Conservation (phyloP, 176 grass and related monocot genomes). For the Typha latifolia region DNA sequence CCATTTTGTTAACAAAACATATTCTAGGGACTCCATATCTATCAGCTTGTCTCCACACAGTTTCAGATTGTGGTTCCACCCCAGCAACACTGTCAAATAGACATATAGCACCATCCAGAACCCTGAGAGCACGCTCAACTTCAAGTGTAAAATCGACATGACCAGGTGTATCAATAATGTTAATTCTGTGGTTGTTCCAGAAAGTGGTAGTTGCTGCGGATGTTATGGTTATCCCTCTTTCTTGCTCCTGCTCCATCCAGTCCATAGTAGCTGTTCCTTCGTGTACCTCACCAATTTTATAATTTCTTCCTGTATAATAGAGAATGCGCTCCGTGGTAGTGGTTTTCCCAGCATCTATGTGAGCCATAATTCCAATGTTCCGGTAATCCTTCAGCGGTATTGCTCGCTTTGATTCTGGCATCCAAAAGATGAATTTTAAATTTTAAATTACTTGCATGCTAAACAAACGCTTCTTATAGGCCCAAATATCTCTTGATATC, state of each 20-base stretch:
- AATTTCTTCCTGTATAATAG: conserved; percentile 94
- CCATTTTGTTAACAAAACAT: conserved; percentile 99
- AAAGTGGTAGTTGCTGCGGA: conserved; percentile 93
- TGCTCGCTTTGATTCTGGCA: conserved; percentile 30
- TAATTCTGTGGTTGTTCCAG: conserved; percentile 97
- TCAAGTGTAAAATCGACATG: conserved; percentile 98
- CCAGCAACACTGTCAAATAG: conserved; percentile 98
- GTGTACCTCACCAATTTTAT: conserved; percentile 98
- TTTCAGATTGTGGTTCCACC: conserved; percentile 97
- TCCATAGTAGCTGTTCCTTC: conserved; percentile 97
- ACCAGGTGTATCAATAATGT: conserved; percentile 96
- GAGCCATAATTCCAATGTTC: conserved; percentile 99
- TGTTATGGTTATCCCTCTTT: conserved; percentile 94
- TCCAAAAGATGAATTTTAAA: conserved; percentile 8
- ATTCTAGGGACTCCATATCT: conserved; percentile 95
- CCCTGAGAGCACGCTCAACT: conserved; percentile 92
- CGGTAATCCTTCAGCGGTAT: conserved; percentile 80
- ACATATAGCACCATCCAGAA: conserved; percentile 93
- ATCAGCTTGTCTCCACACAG: conserved; percentile 95
- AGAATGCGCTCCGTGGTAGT: conserved; percentile 94
- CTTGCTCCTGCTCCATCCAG: conserved; percentile 99
- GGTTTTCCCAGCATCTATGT: conserved; percentile 98
- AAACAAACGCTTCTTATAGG: not conserved
- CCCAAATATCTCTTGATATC: not conserved
- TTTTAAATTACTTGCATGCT: conserved; percentile 4